phyloP scores from a whole-genome alignment of 2,329 filamentous ascomycete species.

The Sporothrix sp. region DNA sequence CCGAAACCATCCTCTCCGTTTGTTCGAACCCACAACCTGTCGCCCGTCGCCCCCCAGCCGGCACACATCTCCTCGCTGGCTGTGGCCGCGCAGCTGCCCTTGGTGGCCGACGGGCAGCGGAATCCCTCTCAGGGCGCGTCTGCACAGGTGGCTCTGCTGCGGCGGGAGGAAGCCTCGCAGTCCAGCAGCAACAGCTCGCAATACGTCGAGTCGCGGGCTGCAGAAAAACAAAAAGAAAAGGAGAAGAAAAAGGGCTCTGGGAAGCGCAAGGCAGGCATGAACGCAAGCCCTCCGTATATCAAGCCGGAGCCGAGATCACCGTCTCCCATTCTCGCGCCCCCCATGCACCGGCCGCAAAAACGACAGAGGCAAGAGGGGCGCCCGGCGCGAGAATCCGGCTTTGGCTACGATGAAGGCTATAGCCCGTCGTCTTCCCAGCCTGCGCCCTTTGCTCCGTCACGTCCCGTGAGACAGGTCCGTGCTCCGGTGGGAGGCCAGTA shows the following conservation, averaged over 20 bases:
- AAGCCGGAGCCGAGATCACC: slow-evolving; percentile 57
- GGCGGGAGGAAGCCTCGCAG: slow-evolving; percentile 36
- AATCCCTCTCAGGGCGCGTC: slow-evolving; percentile 31
- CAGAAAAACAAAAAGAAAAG: slow-evolving; percentile 24
- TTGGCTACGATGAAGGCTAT: slow-evolving; percentile 4
- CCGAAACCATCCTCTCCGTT: slow-evolving; percentile 38
- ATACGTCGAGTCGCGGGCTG: slow-evolving; percentile 32
- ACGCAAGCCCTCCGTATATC: slow-evolving; percentile 44
- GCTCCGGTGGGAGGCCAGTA: slow-evolving; percentile 23
- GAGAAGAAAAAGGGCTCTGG: slow-evolving; percentile 46
- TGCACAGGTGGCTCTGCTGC: slow-evolving; percentile 48
- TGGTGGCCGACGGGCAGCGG: slow-evolving; percentile 12
- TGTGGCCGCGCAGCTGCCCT: slow-evolving; percentile 24
- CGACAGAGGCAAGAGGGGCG: slow-evolving; percentile 40
- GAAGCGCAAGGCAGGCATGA: slow-evolving; percentile 41
- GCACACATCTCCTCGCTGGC: slow-evolving; percentile 55
- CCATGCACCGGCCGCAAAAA: slow-evolving; percentile 47
- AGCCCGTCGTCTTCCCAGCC: slow-evolving; percentile 16
- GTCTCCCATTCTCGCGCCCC: slow-evolving; percentile 45
- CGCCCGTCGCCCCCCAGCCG: slow-evolving; percentile 65
- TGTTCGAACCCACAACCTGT: slow-evolving; percentile 63
- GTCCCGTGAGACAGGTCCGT: slow-evolving; percentile 20
- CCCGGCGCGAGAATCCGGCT: slow-evolving; percentile 6
- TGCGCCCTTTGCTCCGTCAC: background rate
- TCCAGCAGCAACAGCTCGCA: slow-evolving; percentile 54